Conservation (phyloP, 2,329 filamentous ascomycete species). For the Microascus cirrosus region DNA sequence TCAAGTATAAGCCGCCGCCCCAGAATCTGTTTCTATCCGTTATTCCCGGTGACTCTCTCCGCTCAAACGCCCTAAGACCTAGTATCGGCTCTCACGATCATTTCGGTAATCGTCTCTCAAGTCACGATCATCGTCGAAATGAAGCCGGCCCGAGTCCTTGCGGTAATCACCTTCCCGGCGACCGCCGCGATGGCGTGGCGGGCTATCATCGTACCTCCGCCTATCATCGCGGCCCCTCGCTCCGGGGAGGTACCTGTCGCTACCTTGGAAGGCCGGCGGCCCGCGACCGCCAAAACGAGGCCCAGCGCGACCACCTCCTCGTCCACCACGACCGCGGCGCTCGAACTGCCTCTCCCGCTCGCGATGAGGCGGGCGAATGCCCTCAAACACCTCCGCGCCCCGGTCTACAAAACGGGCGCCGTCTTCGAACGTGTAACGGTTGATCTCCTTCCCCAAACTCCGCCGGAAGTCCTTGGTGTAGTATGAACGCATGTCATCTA, state of each 20-base stretch:
- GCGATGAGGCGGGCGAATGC: conserved; percentile 41
- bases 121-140: conserved; percentile 2
- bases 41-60: not conserved
- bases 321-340: conserved; percentile 15
- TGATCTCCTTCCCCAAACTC: conserved; percentile 38
- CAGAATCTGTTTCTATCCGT: too few relatives aligned
- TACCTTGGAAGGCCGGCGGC: not conserved
- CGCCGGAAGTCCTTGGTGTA: conserved; percentile 30
- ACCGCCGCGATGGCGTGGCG: not conserved
- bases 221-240: not conserved
- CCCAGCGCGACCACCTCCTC: not conserved
- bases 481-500: conserved; percentile 42
- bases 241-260: conserved; percentile 2
- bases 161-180: conserved; percentile 1
- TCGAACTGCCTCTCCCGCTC: not conserved
- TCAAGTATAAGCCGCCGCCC: not conserved
- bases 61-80: not conserved
- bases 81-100: not conserved
- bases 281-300: not conserved
- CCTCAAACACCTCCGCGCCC: conserved; percentile 58
- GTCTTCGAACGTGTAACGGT: conserved; percentile 64
- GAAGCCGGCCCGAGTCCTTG: conserved; percentile 7
- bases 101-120: not conserved
- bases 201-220: conserved; percentile 2
- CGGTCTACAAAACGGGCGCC: conserved; percentile 57